These are phyloP conservation scores for Scytalidium lignicola DNA, from an alignment of 2,329 filamentous ascomycete species.

Conservation along the genomic window DNA sequence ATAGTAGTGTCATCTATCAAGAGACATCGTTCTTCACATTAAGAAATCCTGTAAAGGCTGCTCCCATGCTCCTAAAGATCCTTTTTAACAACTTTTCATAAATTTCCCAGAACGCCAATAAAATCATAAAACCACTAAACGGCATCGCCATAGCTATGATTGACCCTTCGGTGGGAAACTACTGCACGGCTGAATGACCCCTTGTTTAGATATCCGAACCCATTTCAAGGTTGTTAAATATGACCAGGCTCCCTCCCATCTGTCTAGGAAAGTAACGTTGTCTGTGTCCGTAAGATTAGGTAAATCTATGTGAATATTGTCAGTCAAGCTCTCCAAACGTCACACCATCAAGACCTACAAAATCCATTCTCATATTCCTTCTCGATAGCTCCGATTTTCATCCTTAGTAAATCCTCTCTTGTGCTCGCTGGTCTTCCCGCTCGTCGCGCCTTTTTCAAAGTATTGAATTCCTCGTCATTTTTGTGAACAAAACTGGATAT, in stretches of 20 bases:
- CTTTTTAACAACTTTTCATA: too few species aligned
- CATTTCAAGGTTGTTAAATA: slow-evolving; percentile 73
- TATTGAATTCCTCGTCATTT: slow-evolving; percentile 64
- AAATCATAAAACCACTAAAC: not conserved
- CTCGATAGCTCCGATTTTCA: slow-evolving; percentile 64
- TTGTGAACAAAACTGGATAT: slow-evolving; percentile 57
- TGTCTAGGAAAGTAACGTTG: slow-evolving; percentile 59
- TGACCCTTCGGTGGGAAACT: slow-evolving; percentile 69
- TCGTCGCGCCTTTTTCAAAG: slow-evolving; percentile 63
- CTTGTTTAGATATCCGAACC: slow-evolving; percentile 64
- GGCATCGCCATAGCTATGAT: slow-evolving; percentile 10
- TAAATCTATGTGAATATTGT: slow-evolving; percentile 44
- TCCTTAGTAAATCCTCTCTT: slow-evolving; percentile 70
- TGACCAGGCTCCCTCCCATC: slow-evolving; percentile 82
- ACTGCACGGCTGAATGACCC: slow-evolving; percentile 59
- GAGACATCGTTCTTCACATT: too few species aligned
- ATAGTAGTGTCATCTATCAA: too few species aligned
- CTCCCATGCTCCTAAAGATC: too few species aligned
- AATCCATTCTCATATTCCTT: slow-evolving; percentile 82
- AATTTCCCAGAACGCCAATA: not conserved
- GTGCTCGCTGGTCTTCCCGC: slow-evolving; percentile 74
- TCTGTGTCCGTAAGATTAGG: slow-evolving; percentile 69
- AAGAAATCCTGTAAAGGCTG: too few species aligned
- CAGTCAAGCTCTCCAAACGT: slow-evolving; percentile 7
- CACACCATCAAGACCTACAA: slow-evolving; percentile 45